These are phyloP conservation scores for Alternaria novae-zelandiae DNA, from an alignment of 2,329 filamentous ascomycete species.

Conservation along the genomic window DNA sequence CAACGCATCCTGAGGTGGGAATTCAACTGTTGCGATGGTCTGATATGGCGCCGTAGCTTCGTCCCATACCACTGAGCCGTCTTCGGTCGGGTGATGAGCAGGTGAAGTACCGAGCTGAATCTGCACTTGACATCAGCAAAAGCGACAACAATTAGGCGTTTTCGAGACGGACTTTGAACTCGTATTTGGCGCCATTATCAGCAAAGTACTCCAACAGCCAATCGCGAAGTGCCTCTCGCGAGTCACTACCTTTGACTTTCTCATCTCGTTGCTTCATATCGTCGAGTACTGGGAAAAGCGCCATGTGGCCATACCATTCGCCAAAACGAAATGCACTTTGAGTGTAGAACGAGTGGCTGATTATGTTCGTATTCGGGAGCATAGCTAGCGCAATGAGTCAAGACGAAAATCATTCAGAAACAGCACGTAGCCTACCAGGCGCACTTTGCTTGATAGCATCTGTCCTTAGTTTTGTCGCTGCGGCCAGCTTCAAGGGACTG, in stretches of 20 bases:
- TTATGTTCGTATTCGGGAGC: conserved; percentile 45
- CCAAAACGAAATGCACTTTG: conserved; percentile 43
- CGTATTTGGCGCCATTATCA: conserved; percentile 33
- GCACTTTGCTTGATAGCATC: conserved; percentile 38
- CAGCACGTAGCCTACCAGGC: conserved; percentile 26
- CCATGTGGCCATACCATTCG: conserved; percentile 38
- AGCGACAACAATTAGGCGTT: not conserved
- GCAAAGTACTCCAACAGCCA: conserved; percentile 35
- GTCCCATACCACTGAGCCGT: conserved; percentile 40
- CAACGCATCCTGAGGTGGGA: conserved; percentile 36
- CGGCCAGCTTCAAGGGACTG: not conserved
- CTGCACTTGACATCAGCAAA: conserved; percentile 2
- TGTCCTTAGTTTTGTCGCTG: conserved; percentile 20
- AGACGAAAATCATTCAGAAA: not conserved
- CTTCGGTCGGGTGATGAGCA: conserved; percentile 38
- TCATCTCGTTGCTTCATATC: conserved; percentile 23
- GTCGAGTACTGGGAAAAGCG: conserved; percentile 31
- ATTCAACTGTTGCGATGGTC: conserved; percentile 32
- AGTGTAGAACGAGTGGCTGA: conserved; percentile 39
- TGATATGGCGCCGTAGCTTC: conserved; percentile 40
- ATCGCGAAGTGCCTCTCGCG: conserved; percentile 29
- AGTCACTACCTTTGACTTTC: conserved; percentile 29
- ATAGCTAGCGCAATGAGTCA: not conserved
- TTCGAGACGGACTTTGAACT: conserved; percentile 24
- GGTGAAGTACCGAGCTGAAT: conserved; percentile 40